phyloP scores from a whole-genome alignment of 176 grass and related monocot genomes.

The Guadua angustifolia region DNA sequence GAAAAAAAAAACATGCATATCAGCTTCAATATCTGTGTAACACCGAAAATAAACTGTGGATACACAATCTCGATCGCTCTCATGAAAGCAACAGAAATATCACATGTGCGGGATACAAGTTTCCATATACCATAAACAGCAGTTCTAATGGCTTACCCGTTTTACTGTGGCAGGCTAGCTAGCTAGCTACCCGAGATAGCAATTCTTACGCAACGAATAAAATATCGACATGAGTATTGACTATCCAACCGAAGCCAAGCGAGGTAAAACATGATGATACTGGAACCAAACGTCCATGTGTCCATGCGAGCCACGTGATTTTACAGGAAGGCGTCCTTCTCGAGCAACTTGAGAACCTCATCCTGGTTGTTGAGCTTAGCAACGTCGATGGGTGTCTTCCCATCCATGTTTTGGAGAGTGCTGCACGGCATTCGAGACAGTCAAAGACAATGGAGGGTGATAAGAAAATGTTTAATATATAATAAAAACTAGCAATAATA shows the following conservation, averaged over 20 bases:
- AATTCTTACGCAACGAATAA: conserved; percentile 38
- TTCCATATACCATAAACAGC: neutral
- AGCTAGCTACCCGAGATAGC: conserved; percentile 7
- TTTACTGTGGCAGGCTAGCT: conserved; percentile 5
- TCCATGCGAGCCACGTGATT: conserved; percentile 13
- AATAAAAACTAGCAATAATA: no score
- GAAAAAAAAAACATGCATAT: neutral
- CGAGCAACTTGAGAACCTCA: conserved; percentile 80
- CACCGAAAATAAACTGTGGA: neutral
- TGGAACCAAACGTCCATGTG: neutral
- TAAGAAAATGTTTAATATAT: no score
- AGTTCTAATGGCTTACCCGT: neutral
- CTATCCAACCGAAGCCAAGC: conserved; percentile 37
- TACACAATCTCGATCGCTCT: conserved; percentile 5
- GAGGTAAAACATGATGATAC: conserved; percentile 16
- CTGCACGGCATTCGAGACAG: conserved; percentile 41
- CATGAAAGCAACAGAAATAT: conserved; percentile 9
- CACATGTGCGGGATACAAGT: neutral
- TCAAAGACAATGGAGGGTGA: conserved; percentile 20
- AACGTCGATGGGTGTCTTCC: conserved; percentile 86
- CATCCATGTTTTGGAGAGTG: conserved; percentile 86
- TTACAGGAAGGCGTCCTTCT: conserved; percentile 87
- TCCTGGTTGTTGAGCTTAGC: conserved; percentile 92
- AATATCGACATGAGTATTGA: conserved; percentile 23
- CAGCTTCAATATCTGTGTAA: neutral